phyloP scores from a whole-genome alignment of 2,329 filamentous ascomycete species.

The Myriosclerotinia duriaeana region DNA sequence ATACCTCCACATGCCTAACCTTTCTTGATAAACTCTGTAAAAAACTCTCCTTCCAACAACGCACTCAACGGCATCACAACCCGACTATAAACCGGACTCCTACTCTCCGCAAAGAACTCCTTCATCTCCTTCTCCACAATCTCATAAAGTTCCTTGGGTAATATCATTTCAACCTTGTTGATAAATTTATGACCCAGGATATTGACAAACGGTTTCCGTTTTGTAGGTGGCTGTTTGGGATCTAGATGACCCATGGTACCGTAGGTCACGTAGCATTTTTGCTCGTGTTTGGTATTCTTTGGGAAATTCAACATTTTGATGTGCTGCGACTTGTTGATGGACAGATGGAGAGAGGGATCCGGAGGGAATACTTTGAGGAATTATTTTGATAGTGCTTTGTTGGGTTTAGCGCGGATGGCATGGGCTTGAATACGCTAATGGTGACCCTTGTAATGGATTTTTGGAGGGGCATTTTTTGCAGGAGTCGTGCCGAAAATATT shows the following conservation, averaged over 20 bases:
- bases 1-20: slow-evolving; percentile 26
- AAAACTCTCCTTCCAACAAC: slow-evolving; percentile 72
- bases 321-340: not conserved
- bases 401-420: slow-evolving; percentile 9
- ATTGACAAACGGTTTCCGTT: slow-evolving; percentile 73
- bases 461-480: slow-evolving; percentile 15
- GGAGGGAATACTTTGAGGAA: slow-evolving; percentile 3
- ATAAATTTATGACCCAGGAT: slow-evolving; percentile 65
- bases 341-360: not conserved
- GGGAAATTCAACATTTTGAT: slow-evolving; percentile 45
- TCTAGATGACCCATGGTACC: slow-evolving; percentile 69
- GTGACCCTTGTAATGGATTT: slow-evolving; percentile 21
- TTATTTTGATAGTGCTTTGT: slow-evolving; percentile 19
- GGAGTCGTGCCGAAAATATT: slow-evolving; percentile 9
- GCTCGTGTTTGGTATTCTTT: slow-evolving; percentile 41
- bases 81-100: slow-evolving; percentile 57
- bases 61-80: slow-evolving; percentile 72
- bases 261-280: slow-evolving; percentile 74
- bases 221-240: slow-evolving; percentile 65
- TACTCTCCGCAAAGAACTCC: slow-evolving; percentile 49
- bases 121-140: slow-evolving; percentile 47
- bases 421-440: slow-evolving; percentile 7
- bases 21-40: slow-evolving; percentile 78
- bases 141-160: slow-evolving; percentile 64
- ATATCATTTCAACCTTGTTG: slow-evolving; percentile 70